Percentiles rank a stretch among this genome's conserved stretches.
These are phyloP conservation scores for Smittium culicis DNA, from an alignment of 371 early-diverging fungal genomes.

Conservation along the genomic window DNA sequence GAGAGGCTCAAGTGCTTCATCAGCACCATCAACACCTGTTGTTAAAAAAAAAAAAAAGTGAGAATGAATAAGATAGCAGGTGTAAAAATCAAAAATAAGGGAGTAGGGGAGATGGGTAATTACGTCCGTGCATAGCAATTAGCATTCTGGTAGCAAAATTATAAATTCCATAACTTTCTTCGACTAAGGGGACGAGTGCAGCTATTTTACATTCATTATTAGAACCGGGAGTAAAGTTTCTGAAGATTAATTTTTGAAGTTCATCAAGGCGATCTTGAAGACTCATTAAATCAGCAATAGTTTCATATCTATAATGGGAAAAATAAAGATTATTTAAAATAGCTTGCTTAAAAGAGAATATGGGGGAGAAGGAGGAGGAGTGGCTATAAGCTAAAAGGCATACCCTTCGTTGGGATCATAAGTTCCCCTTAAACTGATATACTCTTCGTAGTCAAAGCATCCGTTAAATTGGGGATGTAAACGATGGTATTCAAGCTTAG, in stretches of 20 bases:
- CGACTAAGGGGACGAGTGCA: slow-evolving; percentile 88
- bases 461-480: slow-evolving; percentile 88
- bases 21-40: slow-evolving; percentile 36
- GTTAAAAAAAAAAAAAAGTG: slow-evolving; percentile 6
- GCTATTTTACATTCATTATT: slow-evolving; percentile 91
- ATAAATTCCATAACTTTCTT: slow-evolving; percentile 91
- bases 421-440: slow-evolving; percentile 76
- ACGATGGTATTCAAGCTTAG: slow-evolving; percentile 83
- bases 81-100: not conserved
- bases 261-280: slow-evolving; percentile 80
- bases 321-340: not conserved
- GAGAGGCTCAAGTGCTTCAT: slow-evolving; percentile 78
- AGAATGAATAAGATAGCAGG: not conserved
- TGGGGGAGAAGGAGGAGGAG: too few relatives aligned
- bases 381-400: too few relatives aligned
- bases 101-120: slow-evolving; percentile 18
- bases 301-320: slow-evolving; percentile 45
- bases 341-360: too few relatives aligned
- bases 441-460: slow-evolving; percentile 93
- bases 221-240: slow-evolving; percentile 63
- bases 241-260: slow-evolving; percentile 79
- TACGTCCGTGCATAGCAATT: slow-evolving; percentile 83
- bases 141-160: slow-evolving; percentile 89
- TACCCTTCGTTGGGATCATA: slow-evolving; percentile 94
- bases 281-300: slow-evolving; percentile 80